Evolutionary conservation across 2,329 filamentous ascomycete genomes (phyloP), one percentile per base, ranked within the genome.

Genomic region (Fusarium sp.): DNA sequence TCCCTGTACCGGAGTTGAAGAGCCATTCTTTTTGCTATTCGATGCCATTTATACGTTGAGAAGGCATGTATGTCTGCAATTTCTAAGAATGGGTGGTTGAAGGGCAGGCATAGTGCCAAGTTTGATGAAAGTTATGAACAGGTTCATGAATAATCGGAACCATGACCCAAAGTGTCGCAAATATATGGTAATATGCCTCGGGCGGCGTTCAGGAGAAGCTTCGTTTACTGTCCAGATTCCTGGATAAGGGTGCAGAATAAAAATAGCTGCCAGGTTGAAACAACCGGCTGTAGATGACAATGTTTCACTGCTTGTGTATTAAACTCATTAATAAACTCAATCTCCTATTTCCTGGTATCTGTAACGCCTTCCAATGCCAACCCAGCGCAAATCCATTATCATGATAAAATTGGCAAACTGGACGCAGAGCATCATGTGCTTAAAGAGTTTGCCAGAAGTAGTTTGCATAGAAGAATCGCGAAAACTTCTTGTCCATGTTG

Each of bases 381-480:
- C 35, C 35, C 35, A 24, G 51, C 20, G 17, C 40, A 46, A 63
- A 49, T 61, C 19, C 58, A 43, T 70, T 50, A 44, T 71, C 58
- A 19, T 58, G 26, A 48, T 47, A 56, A 57, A 33, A 41, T 56
- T 41, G 14, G 20, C 28, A 32, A 24, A 22, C 14, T n/a, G n/a
- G 35, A 7, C 19, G 14, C 20, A 28, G 19, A 14, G 1, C 19
- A 24, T n/a, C 10, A 5, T 14, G 24, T 28, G n/a, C 43, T 72
- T 62, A 96, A 78, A 97, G 84, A 30, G 90, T 95, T 74, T 93
- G 87, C 96, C 96, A 99, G 76, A 98, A 96, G 78, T 97, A 97
- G 74, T 97, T 96, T 22, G 94, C 93, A 75, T 97, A 97, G 76
- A 96, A 97, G 78, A 92, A 95, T 65, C 90, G 87, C 60, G 92